Conservation (phyloP, 2,329 filamentous ascomycete species). For the Exophiala oligosperma region DNA sequence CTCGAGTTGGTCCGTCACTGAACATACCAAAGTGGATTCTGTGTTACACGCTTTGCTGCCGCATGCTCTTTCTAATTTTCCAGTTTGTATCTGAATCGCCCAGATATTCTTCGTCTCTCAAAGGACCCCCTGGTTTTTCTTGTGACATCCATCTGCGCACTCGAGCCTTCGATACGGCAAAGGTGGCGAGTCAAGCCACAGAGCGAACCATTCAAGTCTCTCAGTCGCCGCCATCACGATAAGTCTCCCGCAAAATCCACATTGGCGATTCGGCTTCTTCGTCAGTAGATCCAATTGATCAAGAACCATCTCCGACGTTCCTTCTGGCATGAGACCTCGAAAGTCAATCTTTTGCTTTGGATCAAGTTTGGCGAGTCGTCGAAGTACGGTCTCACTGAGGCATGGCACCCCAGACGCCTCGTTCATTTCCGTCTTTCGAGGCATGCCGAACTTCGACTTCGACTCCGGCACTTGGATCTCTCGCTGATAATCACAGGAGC, state of each 20-base stretch:
- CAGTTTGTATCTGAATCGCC: no score
- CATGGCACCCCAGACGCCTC: slow-evolving; percentile 36
- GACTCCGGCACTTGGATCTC: no score
- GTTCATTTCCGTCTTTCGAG: background rate
- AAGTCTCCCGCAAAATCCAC: slow-evolving; percentile 41
- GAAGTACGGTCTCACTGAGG: slow-evolving; percentile 44
- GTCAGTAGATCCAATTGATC: slow-evolving; percentile 39
- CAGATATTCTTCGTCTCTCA: no score
- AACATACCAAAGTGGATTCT: no score
- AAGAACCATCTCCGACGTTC: slow-evolving; percentile 37
- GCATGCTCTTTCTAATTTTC: no score
- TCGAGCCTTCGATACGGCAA: background rate
- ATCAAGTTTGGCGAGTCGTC: slow-evolving; percentile 37
- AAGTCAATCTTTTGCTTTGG: slow-evolving; percentile 39
- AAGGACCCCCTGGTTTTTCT: slow-evolving; percentile 28
- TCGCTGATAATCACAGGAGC: no score
- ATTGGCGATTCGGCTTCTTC: slow-evolving; percentile 39
- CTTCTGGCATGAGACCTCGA: slow-evolving; percentile 36
- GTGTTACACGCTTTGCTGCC: no score
- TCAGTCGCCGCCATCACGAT: slow-evolving; percentile 44
- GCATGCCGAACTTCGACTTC: no score
- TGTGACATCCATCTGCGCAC: background rate
- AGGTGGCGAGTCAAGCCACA: no score
- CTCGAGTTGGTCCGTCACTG: no score
- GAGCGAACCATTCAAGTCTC: slow-evolving; percentile 42